These are phyloP conservation scores for Magnaporthales sp. DNA, from an alignment of 2,329 filamentous ascomycete genomes.

Conservation along the genomic window DNA sequence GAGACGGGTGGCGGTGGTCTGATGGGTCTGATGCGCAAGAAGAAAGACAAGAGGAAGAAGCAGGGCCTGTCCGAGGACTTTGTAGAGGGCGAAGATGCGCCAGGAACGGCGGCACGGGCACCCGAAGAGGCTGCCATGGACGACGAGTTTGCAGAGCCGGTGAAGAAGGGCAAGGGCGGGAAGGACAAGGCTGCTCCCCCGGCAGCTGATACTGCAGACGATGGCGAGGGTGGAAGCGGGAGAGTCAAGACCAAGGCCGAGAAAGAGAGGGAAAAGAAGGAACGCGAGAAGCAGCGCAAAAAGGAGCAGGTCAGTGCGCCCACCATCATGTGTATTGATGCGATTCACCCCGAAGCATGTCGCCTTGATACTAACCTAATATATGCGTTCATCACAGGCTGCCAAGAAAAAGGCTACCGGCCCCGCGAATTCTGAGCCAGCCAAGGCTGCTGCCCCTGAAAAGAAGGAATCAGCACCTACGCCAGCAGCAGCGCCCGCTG, in stretches of 20 bases:
- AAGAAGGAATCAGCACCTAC: slow-evolving; percentile 38
- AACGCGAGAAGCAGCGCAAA: slow-evolving; percentile 96
- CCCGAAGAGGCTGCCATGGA: slow-evolving; percentile 75
- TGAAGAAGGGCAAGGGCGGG: slow-evolving; percentile 63
- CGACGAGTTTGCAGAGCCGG: slow-evolving; percentile 76
- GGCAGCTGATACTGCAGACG: slow-evolving; percentile 33
- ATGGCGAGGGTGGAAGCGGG: slow-evolving; percentile 47
- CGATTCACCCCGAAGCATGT: neutral
- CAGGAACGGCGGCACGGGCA: slow-evolving; percentile 49
- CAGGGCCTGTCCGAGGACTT: slow-evolving; percentile 70
- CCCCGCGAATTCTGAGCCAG: slow-evolving; percentile 39
- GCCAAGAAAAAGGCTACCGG: slow-evolving; percentile 69
- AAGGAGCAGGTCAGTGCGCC: slow-evolving; percentile 71
- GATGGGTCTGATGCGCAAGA: slow-evolving; percentile 74
- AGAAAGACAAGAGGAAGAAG: slow-evolving; percentile 82
- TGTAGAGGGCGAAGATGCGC: slow-evolving; percentile 57
- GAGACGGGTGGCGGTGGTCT: slow-evolving; percentile 52
- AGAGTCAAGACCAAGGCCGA: slow-evolving; percentile 91
- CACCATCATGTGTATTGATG: neutral
- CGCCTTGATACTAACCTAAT: slow-evolving; percentile 3
- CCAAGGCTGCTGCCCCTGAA: slow-evolving; percentile 40
- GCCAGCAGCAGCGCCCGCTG: slow-evolving; percentile 26
- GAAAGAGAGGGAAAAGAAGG: slow-evolving; percentile 97
- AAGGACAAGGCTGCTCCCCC: slow-evolving; percentile 37
- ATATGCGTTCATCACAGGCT: slow-evolving; percentile 39